Evolutionary conservation across 176 grass and related monocot species (phyloP), one percentile per base, ranked within the genome.

Genomic region (Musa acuminata): DNA sequence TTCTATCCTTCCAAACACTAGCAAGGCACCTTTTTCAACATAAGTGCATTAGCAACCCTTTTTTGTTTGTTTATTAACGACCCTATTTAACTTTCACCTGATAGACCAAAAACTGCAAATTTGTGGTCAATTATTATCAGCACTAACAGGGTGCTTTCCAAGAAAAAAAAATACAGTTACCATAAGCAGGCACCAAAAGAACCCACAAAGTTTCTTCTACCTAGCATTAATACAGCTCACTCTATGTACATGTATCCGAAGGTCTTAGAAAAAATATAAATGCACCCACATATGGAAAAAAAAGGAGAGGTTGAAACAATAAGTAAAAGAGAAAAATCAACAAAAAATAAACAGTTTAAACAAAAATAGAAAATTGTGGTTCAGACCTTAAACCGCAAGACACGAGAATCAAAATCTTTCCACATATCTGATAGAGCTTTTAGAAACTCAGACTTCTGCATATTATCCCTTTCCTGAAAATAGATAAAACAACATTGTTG

Each of bases 381-480:
- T 20, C 79, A 86, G 75, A 97, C 93, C 87, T 97, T 97, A 82
- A 95, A 95, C 22, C 96, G 96, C 82, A 95, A 83, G 64, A 99
- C 91, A 71, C 91, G 91, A 52, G 90, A 80, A 82, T 95, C 91
- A 35, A 99, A 99, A 82, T 99, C 91, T 82, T 99, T 99, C 96
- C 96, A 95, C 96, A 99, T 99, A 71, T 95, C 91, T 25, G 91
- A 89, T 79, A 99, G 80, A 71, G 96, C 91, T 86, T 99, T 99
- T 81, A 99, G 76, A 89, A 99, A 99, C 52, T 99, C 91, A 58
- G 96, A 87, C 82, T 99, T 99, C 85, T 99, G 96, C 96, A 99
- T 99, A 63, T 99, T 99, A 80, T 99, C 96, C 83, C 91, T 91
- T 85, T 99, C 96, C 96, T 99, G 82, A 67, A 84, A 90, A 73